These are phyloP conservation scores for Plasmodium cynomolgi DNA, from an alignment of 169 alveolate species.

Conservation along the genomic window DNA sequence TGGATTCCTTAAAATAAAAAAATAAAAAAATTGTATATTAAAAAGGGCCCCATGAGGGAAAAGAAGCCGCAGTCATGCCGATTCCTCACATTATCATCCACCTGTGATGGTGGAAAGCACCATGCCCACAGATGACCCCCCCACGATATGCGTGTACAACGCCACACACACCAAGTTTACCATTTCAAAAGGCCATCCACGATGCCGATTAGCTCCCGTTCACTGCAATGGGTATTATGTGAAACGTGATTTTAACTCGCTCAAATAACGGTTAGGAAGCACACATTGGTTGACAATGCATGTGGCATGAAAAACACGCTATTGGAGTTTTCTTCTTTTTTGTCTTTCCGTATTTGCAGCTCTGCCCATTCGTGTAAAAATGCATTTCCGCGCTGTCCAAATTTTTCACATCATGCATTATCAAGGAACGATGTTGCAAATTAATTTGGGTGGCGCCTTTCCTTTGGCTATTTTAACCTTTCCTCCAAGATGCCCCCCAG, in stretches of 20 bases:
- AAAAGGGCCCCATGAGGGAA: not conserved
- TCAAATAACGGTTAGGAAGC: not conserved
- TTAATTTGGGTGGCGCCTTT: not conserved
- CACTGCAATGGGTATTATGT: constrained; percentile 17
- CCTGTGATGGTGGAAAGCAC: not conserved
- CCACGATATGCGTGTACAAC: not conserved
- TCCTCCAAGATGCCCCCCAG: constrained; percentile 24
- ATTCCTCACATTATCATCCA: not conserved
- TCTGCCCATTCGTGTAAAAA: not conserved
- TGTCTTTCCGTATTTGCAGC: not conserved
- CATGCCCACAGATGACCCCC: not conserved
- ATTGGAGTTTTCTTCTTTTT: not conserved
- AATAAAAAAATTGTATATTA: not conserved
- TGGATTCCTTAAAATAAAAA: constrained; percentile 60
- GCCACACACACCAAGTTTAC: not conserved
- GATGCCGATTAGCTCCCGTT: constrained; percentile 54
- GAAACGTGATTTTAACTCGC: not conserved
- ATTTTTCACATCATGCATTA: not conserved
- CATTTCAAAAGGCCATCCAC: constrained; percentile 72
- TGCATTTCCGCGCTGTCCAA: not conserved
- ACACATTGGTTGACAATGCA: not conserved
- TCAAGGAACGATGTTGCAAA: not conserved
- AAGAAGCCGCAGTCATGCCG: not conserved
- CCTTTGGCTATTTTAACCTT: constrained; percentile 3
- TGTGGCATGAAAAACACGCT: not conserved